A percentile compares a stretch with the other conserved stretches of the same genome.
These are phyloP conservation scores for Calonectria hongkongensis DNA, from an alignment of 2,329 filamentous ascomycete species.

Conservation along the genomic window DNA sequence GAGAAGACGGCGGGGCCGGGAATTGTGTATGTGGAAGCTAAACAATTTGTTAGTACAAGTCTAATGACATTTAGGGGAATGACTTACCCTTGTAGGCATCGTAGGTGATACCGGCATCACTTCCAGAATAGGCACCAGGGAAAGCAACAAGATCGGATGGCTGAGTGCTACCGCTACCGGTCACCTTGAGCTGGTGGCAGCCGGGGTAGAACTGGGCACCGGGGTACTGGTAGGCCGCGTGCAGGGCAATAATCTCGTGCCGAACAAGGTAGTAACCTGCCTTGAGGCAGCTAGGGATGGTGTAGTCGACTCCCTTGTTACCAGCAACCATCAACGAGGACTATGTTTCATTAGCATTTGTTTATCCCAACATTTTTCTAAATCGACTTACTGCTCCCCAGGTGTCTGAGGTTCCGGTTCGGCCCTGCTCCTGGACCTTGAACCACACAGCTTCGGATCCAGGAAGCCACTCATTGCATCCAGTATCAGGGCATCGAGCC, in stretches of 20 bases:
- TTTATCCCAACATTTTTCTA: background rate
- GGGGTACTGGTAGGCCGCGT: conserved; percentile 68
- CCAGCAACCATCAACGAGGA: conserved; percentile 67
- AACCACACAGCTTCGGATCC: conserved; percentile 72
- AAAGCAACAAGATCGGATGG: conserved; percentile 68
- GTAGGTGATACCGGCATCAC: conserved; percentile 71
- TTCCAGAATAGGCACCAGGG: conserved; percentile 71
- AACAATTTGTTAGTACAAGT: background rate
- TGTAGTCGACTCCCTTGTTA: conserved; percentile 68
- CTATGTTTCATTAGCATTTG: conserved; percentile 47
- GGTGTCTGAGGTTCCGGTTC: conserved; percentile 68
- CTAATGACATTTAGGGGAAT: background rate
- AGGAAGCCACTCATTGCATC: conserved; percentile 70
- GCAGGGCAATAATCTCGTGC: conserved; percentile 75
- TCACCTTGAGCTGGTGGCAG: conserved; percentile 74
- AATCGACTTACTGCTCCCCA: conserved; percentile 64
- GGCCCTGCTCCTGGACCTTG: conserved; percentile 71
- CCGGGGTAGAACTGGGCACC: conserved; percentile 76
- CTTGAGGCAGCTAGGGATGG: conserved; percentile 71
- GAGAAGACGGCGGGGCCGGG: conserved; percentile 69
- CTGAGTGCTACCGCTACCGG: conserved; percentile 66
- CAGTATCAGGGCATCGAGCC: conserved; percentile 72
- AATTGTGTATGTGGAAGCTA: conserved; percentile 65
- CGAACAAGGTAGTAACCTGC: conserved; percentile 75
- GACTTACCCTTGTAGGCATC: conserved; percentile 68